Evolutionary conservation across 177 flowering plant species (phyloP).

Genomic region (Vitis hybrid): DNA sequence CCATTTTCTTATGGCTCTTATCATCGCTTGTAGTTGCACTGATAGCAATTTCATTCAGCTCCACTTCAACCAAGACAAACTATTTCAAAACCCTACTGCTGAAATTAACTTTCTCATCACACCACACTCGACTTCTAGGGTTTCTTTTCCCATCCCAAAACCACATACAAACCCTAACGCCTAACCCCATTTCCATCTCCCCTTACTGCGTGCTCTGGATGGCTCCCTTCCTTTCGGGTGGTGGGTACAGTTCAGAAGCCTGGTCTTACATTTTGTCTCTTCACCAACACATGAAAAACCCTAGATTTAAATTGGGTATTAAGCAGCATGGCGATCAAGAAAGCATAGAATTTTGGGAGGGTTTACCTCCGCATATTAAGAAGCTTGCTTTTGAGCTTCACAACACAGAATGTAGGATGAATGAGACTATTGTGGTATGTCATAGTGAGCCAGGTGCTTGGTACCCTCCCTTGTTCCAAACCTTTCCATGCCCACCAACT

Average conservation of each 20-base stretch:
- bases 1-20: neutral
- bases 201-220: slow-evolving; percentile 69
- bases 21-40: slow-evolving; percentile 27
- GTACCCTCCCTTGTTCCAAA: slow-evolving; percentile 72
- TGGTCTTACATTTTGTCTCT: slow-evolving; percentile 75
- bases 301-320: slow-evolving; percentile 46
- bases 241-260: slow-evolving; percentile 86
- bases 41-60: slow-evolving; percentile 29
- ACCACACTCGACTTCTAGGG: slow-evolving; percentile 2
- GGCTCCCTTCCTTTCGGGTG: slow-evolving; percentile 87
- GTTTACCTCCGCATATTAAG: slow-evolving; percentile 44
- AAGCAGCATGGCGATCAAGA: slow-evolving; percentile 70
- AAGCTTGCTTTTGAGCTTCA: slow-evolving; percentile 52
- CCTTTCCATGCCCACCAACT: slow-evolving; percentile 68
- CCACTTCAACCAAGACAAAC: slow-evolving; percentile 15
- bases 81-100: slow-evolving; percentile 17
- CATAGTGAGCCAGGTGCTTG: slow-evolving; percentile 94
- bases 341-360: slow-evolving; percentile 65
- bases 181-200: slow-evolving; percentile 11
- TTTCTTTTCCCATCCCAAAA: slow-evolving; percentile 14
- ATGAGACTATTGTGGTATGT: slow-evolving; percentile 66
- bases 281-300: slow-evolving; percentile 23
- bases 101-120: slow-evolving; percentile 19
- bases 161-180: neutral
- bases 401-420: slow-evolving; percentile 38